Evolutionary conservation across 2,329 filamentous ascomycete species (phyloP).

Genomic region (Exophiala spinifera): DNA sequence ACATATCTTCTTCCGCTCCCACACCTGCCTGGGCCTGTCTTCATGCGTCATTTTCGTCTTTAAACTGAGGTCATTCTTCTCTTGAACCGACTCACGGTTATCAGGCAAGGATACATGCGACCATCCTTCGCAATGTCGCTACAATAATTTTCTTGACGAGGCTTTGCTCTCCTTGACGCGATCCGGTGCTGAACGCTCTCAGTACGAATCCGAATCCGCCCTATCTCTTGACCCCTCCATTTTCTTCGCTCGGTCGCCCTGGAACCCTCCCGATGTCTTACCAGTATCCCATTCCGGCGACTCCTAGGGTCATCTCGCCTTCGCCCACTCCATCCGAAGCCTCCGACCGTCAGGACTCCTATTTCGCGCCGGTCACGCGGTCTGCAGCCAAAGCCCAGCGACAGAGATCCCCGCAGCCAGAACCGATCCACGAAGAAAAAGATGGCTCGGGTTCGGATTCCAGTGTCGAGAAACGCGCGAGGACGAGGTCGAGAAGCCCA

Average conservation of each 20-base stretch:
- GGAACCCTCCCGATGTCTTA: conserved; percentile 39
- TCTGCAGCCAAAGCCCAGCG: conserved; percentile 58
- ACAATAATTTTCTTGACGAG: neutral
- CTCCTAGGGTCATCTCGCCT: conserved; percentile 84
- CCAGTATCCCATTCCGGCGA: conserved; percentile 64
- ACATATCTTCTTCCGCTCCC: neutral
- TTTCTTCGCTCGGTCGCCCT: neutral
- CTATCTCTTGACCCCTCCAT: neutral
- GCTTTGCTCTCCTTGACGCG: neutral
- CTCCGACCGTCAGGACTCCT: conserved; percentile 55
- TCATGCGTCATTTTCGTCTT: neutral
- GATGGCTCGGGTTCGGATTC: conserved; percentile 53
- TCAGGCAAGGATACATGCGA: neutral
- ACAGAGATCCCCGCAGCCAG: conserved; percentile 50
- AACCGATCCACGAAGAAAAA: conserved; percentile 59
- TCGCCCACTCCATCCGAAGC: conserved; percentile 70
- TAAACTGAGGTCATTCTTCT: neutral
- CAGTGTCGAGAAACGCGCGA: conserved; percentile 56
- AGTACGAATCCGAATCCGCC: neutral
- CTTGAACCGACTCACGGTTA: neutral
- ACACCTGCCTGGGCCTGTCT: neutral
- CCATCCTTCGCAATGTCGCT: neutral
- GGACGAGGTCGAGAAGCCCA: conserved; percentile 70
- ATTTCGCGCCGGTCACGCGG: conserved; percentile 73
- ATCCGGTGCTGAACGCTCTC: neutral